Base-by-base conservation (phyloP, 345 rosid genomes). In the Hibiscus trionum region DNA sequence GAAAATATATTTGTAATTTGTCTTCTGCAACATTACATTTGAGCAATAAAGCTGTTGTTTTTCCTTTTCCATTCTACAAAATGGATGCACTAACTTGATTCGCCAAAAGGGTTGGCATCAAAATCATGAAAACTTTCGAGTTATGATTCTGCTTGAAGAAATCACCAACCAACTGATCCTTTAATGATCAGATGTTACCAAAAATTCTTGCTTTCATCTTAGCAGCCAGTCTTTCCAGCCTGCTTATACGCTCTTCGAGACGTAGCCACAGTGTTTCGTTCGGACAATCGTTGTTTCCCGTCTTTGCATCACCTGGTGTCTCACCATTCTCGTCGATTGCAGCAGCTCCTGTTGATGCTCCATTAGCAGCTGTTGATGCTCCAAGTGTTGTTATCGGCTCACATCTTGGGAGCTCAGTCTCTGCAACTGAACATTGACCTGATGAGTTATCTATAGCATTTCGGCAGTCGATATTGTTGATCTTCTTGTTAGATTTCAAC, bases 161-260 rank as follows among this genome's bases (percentile, higher is more conserved):
- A 37, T 37, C 42, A 37, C 11, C 46, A 42, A 10, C 46, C 7
- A 7, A 7, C 44, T 42, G 11, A 10, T 42, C 46, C 46, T 42
- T 11, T 42, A 42, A 42, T 42, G 46, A 42, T 42, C 46, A 42
- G 46, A 42, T 42, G 2, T 42, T 42, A 9, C 46, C 46, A 42
- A 42, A 39, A 42, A 1, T 1, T 10, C 2, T 68, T 31, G 77
- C 82, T 74, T 74, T 74, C 5, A 49, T 52, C 17, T 24, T 33
- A 12, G 72, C 69, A 37, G 76, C 8, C 14, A 66, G n/a, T 63
- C 56, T 73, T 73, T 82, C 84, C 39, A 82, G 81, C 68, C 10
- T 70, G 11, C 14, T 35, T 42, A 84, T 71, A 44, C 58, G 39
- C 19, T 4, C 77, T 59, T 76, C 70, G 1, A 80, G 75, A 33